phyloP scores from a whole-genome alignment of 257 asterid genomes.

The Lithospermum erythrorhizon region DNA sequence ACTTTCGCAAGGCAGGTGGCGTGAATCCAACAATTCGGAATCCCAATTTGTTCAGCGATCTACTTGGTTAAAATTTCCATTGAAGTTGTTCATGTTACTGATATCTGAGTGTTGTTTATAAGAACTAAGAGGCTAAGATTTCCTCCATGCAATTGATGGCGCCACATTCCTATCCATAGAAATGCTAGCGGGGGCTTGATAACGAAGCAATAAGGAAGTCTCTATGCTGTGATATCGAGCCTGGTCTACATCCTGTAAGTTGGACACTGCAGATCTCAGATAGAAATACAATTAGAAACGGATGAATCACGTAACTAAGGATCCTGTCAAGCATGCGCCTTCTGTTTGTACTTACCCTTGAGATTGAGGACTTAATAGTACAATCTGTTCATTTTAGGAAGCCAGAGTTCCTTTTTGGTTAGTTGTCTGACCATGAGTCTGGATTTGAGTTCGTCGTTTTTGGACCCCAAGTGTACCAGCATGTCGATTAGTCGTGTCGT shows the following conservation, averaged over 20 bases:
- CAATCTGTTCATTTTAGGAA: background rate
- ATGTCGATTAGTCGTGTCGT: background rate
- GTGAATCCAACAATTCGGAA: slow-evolving; percentile 78
- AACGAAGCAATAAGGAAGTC: background rate
- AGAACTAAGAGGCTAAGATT: background rate
- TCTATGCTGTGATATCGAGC: background rate
- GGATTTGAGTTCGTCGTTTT: background rate
- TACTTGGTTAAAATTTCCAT: slow-evolving; percentile 43
- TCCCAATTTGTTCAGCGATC: slow-evolving; percentile 76
- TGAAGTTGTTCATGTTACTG: background rate
- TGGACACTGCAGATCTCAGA: background rate
- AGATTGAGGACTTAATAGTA: too few species aligned
- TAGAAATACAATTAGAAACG: background rate
- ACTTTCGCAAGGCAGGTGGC: slow-evolving; percentile 88
- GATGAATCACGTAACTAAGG: background rate
- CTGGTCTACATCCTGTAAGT: background rate
- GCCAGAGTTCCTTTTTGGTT: background rate
- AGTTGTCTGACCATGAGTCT: background rate
- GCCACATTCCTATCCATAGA: background rate
- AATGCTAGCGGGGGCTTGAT: background rate
- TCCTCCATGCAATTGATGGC: background rate
- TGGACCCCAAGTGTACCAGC: background rate
- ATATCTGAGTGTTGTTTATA: background rate
- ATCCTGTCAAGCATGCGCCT: background rate
- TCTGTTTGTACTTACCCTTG: background rate